A percentile compares a stretch with the other conserved stretches of the same genome.
phyloP scores from a whole-genome alignment of 2,329 filamentous ascomycete genomes.

The Thielaviopsis euricoi region DNA sequence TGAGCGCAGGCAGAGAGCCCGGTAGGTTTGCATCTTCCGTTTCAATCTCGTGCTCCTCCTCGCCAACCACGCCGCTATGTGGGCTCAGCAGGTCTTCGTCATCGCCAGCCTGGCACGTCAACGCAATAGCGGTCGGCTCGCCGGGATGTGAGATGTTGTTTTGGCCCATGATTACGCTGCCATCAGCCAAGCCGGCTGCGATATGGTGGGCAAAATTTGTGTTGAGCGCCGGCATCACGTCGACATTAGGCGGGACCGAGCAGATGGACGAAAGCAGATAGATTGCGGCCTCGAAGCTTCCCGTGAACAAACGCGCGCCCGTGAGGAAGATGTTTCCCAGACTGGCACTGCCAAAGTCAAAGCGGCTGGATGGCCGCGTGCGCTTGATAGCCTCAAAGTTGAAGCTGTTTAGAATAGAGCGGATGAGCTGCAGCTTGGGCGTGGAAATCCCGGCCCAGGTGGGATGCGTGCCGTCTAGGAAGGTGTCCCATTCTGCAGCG shows the following conservation, averaged over 20 bases:
- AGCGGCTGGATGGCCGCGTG: conserved; percentile 53
- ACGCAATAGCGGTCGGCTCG: conserved; percentile 35
- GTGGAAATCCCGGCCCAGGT: conserved; percentile 59
- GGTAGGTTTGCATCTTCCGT: conserved; percentile 70
- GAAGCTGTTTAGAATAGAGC: conserved; percentile 58
- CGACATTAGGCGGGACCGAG: conserved; percentile 57
- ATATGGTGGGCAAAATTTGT: conserved; percentile 95
- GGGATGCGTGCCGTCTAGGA: conserved; percentile 65
- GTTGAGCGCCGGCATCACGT: conserved; percentile 80
- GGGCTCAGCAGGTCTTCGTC: neutral
- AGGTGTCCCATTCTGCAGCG: conserved; percentile 67
- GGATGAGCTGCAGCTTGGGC: conserved; percentile 60
- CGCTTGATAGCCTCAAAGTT: conserved; percentile 68
- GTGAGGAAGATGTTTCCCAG: conserved; percentile 70
- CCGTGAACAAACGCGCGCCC: conserved; percentile 76
- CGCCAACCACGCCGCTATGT: conserved; percentile 35
- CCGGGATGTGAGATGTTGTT: conserved; percentile 83
- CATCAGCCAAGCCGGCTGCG: conserved; percentile 62
- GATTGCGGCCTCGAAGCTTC: conserved; percentile 82
- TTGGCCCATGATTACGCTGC: conserved; percentile 69
- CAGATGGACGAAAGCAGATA: conserved; percentile 80
- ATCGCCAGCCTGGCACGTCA: conserved; percentile 14
- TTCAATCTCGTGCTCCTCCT: conserved; percentile 39
- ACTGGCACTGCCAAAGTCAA: conserved; percentile 61
- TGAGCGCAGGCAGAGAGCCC: conserved; percentile 62